phyloP scores from a whole-genome alignment of 176 grass and related monocot species.

The Dactylis glomerata region DNA sequence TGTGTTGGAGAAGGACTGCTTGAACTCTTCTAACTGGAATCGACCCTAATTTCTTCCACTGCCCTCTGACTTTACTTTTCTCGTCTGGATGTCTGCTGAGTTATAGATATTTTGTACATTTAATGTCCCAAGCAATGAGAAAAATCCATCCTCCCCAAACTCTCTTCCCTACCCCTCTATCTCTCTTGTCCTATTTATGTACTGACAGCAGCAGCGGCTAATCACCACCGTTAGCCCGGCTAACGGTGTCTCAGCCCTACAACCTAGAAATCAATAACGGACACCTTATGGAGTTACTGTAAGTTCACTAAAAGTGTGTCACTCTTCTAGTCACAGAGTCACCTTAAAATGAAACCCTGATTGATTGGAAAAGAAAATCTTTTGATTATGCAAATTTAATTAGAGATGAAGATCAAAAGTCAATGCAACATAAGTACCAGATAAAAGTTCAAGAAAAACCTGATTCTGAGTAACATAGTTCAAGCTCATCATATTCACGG shows the following conservation, averaged over 20 bases:
- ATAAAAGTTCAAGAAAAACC: slow-evolving; percentile 46
- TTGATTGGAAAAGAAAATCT: background rate
- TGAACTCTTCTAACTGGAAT: slow-evolving; percentile 2
- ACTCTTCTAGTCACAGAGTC: slow-evolving; percentile 29
- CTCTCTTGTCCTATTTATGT: background rate
- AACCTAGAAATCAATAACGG: background rate
- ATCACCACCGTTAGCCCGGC: background rate
- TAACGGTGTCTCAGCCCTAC: background rate
- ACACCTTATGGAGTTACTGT: background rate
- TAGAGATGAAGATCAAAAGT: slow-evolving; percentile 21
- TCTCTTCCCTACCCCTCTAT: background rate
- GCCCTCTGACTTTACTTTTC: background rate
- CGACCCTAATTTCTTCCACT: background rate
- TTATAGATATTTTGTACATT: background rate
- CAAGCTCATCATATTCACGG: slow-evolving; percentile 96
- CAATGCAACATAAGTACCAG: slow-evolving; percentile 12
- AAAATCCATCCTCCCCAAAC: background rate
- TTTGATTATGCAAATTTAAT: slow-evolving; percentile 6
- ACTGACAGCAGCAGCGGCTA: background rate
- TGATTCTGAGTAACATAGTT: slow-evolving; percentile 98
- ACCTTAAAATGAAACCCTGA: background rate
- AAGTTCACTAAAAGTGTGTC: slow-evolving; percentile 2
- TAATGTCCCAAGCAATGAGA: background rate
- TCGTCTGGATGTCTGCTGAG: background rate
- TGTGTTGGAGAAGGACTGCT: background rate